Evolutionary conservation across 176 grass and related monocot genomes (phyloP).

Genomic region (Zoysia pacifica): DNA sequence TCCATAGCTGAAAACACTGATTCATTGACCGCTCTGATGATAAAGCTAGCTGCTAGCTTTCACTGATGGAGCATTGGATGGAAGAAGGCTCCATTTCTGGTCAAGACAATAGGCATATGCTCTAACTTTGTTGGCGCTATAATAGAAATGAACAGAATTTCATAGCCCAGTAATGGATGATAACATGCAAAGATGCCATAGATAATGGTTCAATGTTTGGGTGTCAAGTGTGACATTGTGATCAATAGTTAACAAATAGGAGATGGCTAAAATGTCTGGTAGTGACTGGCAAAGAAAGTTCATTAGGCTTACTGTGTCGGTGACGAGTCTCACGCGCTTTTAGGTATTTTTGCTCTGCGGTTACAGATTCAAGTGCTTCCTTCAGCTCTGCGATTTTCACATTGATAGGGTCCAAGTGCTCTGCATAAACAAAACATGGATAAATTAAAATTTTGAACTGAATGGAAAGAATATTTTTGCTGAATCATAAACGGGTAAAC

Average conservation of each 20-base stretch:
- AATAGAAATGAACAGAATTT: background rate
- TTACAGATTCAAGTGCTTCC: slow-evolving; percentile 93
- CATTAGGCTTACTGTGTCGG: slow-evolving; percentile 78
- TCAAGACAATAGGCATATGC: background rate
- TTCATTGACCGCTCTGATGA: background rate
- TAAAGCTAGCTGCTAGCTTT: background rate
- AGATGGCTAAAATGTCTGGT: background rate
- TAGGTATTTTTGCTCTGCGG: slow-evolving; percentile 88
- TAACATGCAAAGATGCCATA: background rate
- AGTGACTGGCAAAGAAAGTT: background rate
- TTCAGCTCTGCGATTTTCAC: slow-evolving; percentile 94
- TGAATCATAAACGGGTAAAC: background rate
- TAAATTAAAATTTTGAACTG: background rate
- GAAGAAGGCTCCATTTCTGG: background rate
- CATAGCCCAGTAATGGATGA: background rate
- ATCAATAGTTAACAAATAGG: background rate
- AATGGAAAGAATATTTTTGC: background rate
- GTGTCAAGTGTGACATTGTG: background rate
- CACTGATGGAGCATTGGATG: background rate
- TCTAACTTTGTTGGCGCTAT: background rate
- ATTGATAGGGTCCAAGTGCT: slow-evolving; percentile 94
- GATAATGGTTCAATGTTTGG: background rate
- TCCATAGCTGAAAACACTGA: background rate
- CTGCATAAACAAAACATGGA: slow-evolving; percentile 47
- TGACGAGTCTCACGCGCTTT: slow-evolving; percentile 92